Base-by-base conservation (phyloP, 257 asterid species). In the Vinca minor region DNA sequence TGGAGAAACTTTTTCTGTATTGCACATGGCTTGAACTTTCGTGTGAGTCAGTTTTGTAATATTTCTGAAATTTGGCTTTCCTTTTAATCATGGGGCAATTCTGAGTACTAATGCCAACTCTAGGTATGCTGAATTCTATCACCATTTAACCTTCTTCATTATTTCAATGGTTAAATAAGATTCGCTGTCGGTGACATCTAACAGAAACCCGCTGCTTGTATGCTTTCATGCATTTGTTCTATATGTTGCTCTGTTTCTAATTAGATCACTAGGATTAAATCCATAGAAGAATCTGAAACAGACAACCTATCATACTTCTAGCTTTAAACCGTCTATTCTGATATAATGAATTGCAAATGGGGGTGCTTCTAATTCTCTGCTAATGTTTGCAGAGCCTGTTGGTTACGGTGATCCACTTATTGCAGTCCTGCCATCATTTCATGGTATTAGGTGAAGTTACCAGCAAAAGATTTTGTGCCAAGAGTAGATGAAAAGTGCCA, bases 371-470 rank as follows among this genome's bases (percentile, higher is more conserved):
- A n/a, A 5, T 8, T 25, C 5, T 54, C 20, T 11, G 21, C 18
- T 17, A 11, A 26, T 25, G 18, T 64, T 13, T 71, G 31, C 83
- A 74, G 83, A 75, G 52, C 66, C 83, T 29, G 71, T 69, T 35
- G 83, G 86, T 29, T 81, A 70, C 56, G 86, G 86, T 46, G 86
- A 81, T 68, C 81, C 86, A 14, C 76, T 81, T 15, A 57, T 81
- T 21, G 86, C 83, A 8, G 79, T 81, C 10, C 64, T 75, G 61
- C 83, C 83, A 13, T 78, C 75, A 23, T 63, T 75, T 68, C 88
- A 68, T 26, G 87, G 69, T 47, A 80, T 81, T 82, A 63, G 59
- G 77, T 81, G 76, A 83, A 66, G 23, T 44, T 28, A 56, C 69
- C 17, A 28, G 54, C 32, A 20, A 63, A 31, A 55, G 11, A 42